Evolutionary conservation across 345 rosid genomes (phyloP).

Genomic region (Dimocarpus longan): DNA sequence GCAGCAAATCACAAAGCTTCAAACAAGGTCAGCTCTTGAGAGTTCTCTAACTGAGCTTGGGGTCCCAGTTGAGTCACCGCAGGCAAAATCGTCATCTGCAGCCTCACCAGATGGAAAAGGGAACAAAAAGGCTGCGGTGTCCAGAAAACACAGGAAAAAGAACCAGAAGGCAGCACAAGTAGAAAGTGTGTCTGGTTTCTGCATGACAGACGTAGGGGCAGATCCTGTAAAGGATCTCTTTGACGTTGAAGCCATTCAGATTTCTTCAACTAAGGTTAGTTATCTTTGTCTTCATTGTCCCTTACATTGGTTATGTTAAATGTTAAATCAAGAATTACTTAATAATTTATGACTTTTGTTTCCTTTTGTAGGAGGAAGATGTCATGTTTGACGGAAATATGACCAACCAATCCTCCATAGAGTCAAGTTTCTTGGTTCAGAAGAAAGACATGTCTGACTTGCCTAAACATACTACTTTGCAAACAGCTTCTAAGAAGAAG

Average conservation of each 20-base stretch:
- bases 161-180: constrained; percentile 47
- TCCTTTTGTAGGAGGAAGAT: constrained; percentile 46
- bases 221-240: constrained; percentile 33
- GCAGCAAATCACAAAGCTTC: constrained; percentile 91
- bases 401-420: constrained; percentile 38
- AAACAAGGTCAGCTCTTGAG: constrained; percentile 64
- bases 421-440: constrained; percentile 38
- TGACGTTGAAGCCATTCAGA: constrained; percentile 38
- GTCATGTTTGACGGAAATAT: constrained; percentile 22
- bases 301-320: not conserved
- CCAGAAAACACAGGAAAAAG: constrained; percentile 68
- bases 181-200: constrained; percentile 45
- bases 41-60: constrained; percentile 78
- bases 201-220: constrained; percentile 35
- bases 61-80: constrained; percentile 44
- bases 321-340: not conserved
- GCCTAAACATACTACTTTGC: constrained; percentile 43
- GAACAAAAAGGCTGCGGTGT: constrained; percentile 51
- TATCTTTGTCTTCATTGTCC: constrained; percentile 14
- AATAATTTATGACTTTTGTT: constrained; percentile 13
- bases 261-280: constrained; percentile 52
- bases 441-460: constrained; percentile 43
- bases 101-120: constrained; percentile 52
- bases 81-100: constrained; percentile 39
- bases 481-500: constrained; percentile 65